Percentiles rank a stretch among this genome's conserved stretches.
Conservation (phyloP, 163 green algal species). For the Scenedesmus sp. region DNA sequence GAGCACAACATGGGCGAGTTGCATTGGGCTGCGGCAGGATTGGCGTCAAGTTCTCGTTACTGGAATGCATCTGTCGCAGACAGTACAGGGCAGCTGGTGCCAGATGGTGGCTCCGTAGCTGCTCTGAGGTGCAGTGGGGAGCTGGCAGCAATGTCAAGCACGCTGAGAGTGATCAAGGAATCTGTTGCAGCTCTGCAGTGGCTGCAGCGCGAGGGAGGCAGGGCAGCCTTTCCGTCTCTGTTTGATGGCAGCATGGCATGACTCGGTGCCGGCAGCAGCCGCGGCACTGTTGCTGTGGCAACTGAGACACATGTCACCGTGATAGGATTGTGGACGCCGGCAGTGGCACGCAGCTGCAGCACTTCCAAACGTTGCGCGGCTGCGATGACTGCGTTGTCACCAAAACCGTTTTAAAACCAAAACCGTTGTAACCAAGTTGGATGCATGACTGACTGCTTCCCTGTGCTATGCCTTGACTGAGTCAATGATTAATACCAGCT, state of each 20-base stretch:
- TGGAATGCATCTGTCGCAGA: neutral
- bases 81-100: neutral
- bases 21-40: too few species aligned
- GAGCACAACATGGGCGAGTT: neutral
- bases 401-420: too few species aligned
- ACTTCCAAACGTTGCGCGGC: too few species aligned
- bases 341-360: too few species aligned
- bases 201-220: neutral
- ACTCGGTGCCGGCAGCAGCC: neutral
- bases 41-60: neutral
- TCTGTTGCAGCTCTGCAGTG: neutral
- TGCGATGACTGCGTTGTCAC: too few species aligned
- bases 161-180: neutral
- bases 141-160: neutral
- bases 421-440: too few species aligned
- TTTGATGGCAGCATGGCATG: slow-evolving; percentile 23
- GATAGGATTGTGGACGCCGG: too few species aligned
- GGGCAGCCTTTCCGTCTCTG: neutral
- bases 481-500: too few species aligned
- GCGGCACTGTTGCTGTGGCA: too few species aligned
- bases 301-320: too few species aligned
- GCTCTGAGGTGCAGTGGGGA: neutral
- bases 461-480: too few species aligned
- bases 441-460: too few species aligned
- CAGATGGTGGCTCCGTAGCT: neutral